Evolutionary conservation across 176 grass and related monocot species (phyloP).

Genomic region (Oryza brachyantha): DNA sequence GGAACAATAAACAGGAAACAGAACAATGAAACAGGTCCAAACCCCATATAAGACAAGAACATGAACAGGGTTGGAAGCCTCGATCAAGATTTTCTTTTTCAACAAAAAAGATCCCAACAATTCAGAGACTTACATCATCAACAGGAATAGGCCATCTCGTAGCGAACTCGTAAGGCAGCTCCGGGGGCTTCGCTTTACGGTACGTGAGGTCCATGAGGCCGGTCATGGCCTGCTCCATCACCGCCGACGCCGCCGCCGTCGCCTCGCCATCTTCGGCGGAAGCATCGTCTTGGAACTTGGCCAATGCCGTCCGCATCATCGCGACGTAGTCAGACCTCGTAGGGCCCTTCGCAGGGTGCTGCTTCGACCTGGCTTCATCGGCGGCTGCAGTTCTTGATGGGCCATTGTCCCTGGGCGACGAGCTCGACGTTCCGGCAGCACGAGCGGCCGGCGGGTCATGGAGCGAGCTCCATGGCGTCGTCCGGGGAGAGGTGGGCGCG

Average conservation of each 20-base stretch:
- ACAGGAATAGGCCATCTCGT: slow-evolving; percentile 4
- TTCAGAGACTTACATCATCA: slow-evolving; percentile 32
- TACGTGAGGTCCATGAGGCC: slow-evolving; percentile 37
- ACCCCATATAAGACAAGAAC: slow-evolving; percentile 12
- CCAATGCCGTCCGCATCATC: slow-evolving; percentile 29
- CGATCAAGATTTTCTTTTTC: too few relatives aligned
- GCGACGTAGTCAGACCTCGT: slow-evolving; percentile 19
- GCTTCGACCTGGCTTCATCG: neutral
- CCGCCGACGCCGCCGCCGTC: slow-evolving; percentile 7
- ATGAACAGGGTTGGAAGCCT: slow-evolving; percentile 10
- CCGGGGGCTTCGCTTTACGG: slow-evolving; percentile 3
- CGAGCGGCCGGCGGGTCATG: neutral
- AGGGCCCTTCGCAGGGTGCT: neutral
- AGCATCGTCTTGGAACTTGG: neutral
- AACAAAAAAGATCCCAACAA: slow-evolving; percentile 37
- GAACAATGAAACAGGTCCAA: neutral
- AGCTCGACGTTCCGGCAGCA: neutral
- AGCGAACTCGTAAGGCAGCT: slow-evolving; percentile 27
- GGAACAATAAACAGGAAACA: slow-evolving; percentile 5
- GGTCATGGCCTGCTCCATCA: slow-evolving; percentile 37
- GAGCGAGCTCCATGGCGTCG: neutral
- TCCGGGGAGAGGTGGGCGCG: neutral
- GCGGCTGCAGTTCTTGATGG: neutral
- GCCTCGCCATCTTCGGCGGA: neutral
- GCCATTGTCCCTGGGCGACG: neutral